phyloP scores from a whole-genome alignment of 1,139 yeast genomes.

The Suhomyces bokatorum region DNA sequence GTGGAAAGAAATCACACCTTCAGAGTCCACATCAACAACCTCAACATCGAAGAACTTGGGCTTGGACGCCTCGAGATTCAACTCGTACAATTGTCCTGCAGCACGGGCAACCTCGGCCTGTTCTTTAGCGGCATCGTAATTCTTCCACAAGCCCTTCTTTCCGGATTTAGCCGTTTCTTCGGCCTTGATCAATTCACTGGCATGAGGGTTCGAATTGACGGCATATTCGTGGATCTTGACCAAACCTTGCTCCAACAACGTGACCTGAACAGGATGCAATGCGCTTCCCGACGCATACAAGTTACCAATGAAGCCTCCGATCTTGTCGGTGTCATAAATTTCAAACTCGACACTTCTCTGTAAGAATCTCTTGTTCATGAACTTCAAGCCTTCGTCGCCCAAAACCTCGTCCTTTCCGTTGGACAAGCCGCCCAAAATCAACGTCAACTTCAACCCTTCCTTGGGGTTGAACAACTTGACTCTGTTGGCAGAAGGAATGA shows the following conservation, averaged over 20 bases:
- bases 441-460: slow-evolving; percentile 67
- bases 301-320: slow-evolving; percentile 82
- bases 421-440: slow-evolving; percentile 75
- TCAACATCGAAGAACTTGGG: slow-evolving; percentile 63
- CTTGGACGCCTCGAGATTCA: slow-evolving; percentile 31
- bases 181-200: slow-evolving; percentile 55
- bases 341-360: slow-evolving; percentile 77
- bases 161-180: slow-evolving; percentile 59
- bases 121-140: slow-evolving; percentile 45
- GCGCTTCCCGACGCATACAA: slow-evolving; percentile 52
- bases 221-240: slow-evolving; percentile 68
- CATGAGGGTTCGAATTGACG: slow-evolving; percentile 56
- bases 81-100: slow-evolving; percentile 20
- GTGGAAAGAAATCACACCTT: slow-evolving; percentile 59
- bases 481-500: slow-evolving; percentile 65
- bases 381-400: slow-evolving; percentile 56
- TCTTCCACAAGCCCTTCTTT: slow-evolving; percentile 66
- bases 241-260: slow-evolving; percentile 64
- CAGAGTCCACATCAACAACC: slow-evolving; percentile 52
- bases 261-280: slow-evolving; percentile 56
- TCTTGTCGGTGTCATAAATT: slow-evolving; percentile 68
- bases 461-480: slow-evolving; percentile 67
- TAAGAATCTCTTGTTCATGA: slow-evolving; percentile 54
- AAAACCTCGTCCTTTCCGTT: slow-evolving; percentile 46
- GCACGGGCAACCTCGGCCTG: slow-evolving; percentile 27